Base-by-base conservation (phyloP, 106 monocot genomes). In the Dactylorhiza incarnata region DNA sequence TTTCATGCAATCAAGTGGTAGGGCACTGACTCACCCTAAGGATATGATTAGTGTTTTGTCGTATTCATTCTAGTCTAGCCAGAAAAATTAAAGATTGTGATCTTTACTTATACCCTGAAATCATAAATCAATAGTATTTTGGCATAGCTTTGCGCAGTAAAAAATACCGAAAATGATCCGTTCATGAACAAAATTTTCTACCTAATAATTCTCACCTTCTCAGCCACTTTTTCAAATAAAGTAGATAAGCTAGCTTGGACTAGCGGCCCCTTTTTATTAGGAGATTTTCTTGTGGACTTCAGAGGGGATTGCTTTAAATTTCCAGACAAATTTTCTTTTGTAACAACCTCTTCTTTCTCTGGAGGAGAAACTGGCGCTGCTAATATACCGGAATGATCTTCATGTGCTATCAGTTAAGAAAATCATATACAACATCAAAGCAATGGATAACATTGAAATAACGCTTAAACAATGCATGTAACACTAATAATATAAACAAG, bases 221-320 rank as follows among this genome's bases (percentile, higher is more conserved):
- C 86, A 4, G 54, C 77, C 48, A 65, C 85, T 75, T 95, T 88
- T 37, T 81, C 85, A 82, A 90, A 92, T 56, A 95, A 76, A 68
- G 79, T 81, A 77, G 95, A 92, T 37, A 95, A 73, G 52, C 85
- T 90, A 59, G 92, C 72, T 76, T 95, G 92, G 82, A 90, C 85
- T 14, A 86, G 80, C 44, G 78, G 50, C 7, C 88, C 93, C 62
- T 74, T 86, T 74, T 84, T 92, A 65, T 29, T 63, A 19, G 83
- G 9, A 48, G 81, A 52, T 71, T 78, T 81, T 73, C 77, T 80
- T 49, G 71, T 49, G 7, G 76, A 50, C 29, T 50, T 80, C 77
- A 84, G 62, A 29, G 49, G 67, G 73, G 84, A 72, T 43, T 82
- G 80, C 68, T 82, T 48, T 45, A 46, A 4, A 69, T 77, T 78